Base-by-base conservation (phyloP, 331 rosid genomes). In the Acacia concinna region DNA sequence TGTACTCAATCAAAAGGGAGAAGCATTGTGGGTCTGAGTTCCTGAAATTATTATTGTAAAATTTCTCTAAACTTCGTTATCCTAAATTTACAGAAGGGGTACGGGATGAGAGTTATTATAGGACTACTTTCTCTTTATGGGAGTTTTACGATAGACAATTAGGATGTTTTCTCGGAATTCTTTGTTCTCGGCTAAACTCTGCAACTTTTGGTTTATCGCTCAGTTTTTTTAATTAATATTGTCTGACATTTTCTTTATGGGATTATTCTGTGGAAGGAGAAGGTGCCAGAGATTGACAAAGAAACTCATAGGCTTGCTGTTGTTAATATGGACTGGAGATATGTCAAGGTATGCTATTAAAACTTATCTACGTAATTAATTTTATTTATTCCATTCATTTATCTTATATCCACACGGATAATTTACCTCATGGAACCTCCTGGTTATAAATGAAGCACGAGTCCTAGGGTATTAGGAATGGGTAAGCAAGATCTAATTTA, bases 241-340 rank as follows among this genome's bases (percentile, higher is more conserved):
- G 13, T 31, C 5, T 75, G 30, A 57, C 47, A 35, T 60, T 41
- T 1, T 40, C 7, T 38, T 72, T 73, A 17, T 1, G 79, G 31
- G 38, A 0, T 75, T 83, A 4, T 6, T 47, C 5, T 68, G 34
- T 70, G 49, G 52, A 54, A 95, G 74, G 57, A 69, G 74, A 37
- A 80, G 75, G 59, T 95, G 68, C 84, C 86, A 0, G 85, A 80
- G 84, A 90, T 89, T 38, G 94, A 89, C 49, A 89, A 87, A 44
- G 98, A 91, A 79, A 95, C 98, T 3, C 85, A 72, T 71, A 86
- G 97, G 81, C 93, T 93, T 76, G 99, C 97, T 25, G 87, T 91
- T 77, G 94, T 93, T 85, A 89, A 95, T 76, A 84, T 93, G 99
- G 99, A 95, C 64, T 93, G 99, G 99, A 86, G 90, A 81, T 79